Evolutionary conservation across 1,139 yeast genomes (phyloP), one percentile per base, ranked within the genome.

Genomic region (Magnusiomyces ingens): DNA sequence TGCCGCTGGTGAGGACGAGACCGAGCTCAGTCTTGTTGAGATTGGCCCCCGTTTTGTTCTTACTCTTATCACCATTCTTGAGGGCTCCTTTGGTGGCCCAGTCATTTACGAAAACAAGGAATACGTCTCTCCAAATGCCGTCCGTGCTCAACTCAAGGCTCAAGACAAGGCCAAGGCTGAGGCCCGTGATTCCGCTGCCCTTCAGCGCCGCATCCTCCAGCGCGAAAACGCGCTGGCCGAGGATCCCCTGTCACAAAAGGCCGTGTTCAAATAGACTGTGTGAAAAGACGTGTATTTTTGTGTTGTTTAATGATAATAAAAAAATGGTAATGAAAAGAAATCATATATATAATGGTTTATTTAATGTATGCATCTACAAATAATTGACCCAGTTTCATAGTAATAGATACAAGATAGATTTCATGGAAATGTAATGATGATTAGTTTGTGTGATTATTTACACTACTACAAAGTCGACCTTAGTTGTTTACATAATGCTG

Each of bases 81-180:
- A 93, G 72, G 99, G 99, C 50, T 89, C 98, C 1, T 94, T 93
- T 66, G 95, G 97, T 54, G 99, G 99, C 21, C 97, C 99, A 58
- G 90, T 93, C 77, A 89, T 93, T 61, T 93, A 88, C 73, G 99
- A 93, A 68, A 93, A 93, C 75, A 91, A 88, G 76, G 95, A 93
- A 71, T 93, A 88, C 70, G 96, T 93, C 51, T 87, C 96, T 56
- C 99, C 99, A 60, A 93, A 93, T 76, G 82, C 87, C 61, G 95
- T 86, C 52, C 85, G 99, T 74, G 90, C 99, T 13, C 97, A 91
- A 75, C 60, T 78, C 61, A 86, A 82, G 70, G 87, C 84, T 63
- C 80, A 85, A 66, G 82, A 85, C 57, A 98, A 98, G 8, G 80
- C 77, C 53, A 84, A 83, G 64, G 96, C 97, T 49, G 79, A 77